phyloP scores from a whole-genome alignment of 208 protist genomes.

The Sergeia podlipaevii region DNA sequence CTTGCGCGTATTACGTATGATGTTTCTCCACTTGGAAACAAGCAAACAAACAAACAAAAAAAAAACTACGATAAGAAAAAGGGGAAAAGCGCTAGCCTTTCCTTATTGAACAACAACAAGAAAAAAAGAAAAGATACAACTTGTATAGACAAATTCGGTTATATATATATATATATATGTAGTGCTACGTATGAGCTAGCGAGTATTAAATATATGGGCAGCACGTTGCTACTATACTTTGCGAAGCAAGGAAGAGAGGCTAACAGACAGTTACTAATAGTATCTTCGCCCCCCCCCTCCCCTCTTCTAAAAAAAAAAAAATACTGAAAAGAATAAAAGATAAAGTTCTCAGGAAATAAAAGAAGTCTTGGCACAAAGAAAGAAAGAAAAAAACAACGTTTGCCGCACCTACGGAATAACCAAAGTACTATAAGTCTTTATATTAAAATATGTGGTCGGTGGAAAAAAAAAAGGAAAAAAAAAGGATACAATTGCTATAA shows the following conservation, averaged over 20 bases:
- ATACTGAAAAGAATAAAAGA: conserved; percentile 2
- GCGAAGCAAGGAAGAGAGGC: no score
- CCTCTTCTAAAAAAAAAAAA: conserved; percentile 17
- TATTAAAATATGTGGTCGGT: no score
- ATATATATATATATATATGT: no score
- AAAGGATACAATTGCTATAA: background rate
- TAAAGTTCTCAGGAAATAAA: no score
- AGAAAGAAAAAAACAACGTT: background rate
- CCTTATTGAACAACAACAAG: conserved; percentile 3
- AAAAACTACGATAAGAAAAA: background rate
- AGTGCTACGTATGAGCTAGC: no score
- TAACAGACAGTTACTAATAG: no score
- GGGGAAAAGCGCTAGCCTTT: background rate
- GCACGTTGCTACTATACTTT: no score
- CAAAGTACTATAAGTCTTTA: no score
- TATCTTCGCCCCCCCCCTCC: no score
- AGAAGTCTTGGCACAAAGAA: conserved; percentile 8
- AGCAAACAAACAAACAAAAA: background rate
- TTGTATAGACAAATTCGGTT: no score
- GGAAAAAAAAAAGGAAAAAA: background rate
- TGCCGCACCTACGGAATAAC: no score
- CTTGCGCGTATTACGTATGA: background rate
- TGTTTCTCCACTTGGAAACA: background rate
- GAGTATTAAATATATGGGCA: no score
- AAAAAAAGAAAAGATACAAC: conserved; percentile 12